phyloP scores from a whole-genome alignment of 257 asterid genomes.

The Solanum chmielewskii region DNA sequence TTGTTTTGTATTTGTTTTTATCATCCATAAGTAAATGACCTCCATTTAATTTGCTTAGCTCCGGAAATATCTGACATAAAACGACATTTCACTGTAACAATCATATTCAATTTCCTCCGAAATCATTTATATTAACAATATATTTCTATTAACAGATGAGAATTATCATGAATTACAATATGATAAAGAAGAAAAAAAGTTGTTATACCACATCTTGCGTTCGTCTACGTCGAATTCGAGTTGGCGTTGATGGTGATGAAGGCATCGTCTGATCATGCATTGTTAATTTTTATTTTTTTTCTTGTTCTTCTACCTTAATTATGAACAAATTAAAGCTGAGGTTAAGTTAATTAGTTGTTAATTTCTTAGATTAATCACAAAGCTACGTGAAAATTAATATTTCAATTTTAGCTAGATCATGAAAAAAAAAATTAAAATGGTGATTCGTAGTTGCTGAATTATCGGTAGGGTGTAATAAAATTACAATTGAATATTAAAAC shows the following conservation, averaged over 20 bases:
- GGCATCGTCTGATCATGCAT: background rate
- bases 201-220: background rate
- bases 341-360: background rate
- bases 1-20: slow-evolving; percentile 75
- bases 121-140: background rate
- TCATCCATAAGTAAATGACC: slow-evolving; percentile 61
- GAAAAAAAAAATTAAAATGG: background rate
- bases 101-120: background rate
- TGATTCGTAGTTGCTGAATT: background rate
- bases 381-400: background rate
- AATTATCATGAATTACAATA: background rate
- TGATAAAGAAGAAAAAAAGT: background rate
- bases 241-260: background rate
- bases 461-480: background rate
- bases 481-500: background rate
- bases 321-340: background rate
- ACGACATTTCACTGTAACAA: background rate
- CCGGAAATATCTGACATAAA: slow-evolving; percentile 46
- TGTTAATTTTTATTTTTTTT: background rate
- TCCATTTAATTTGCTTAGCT: slow-evolving; percentile 42
- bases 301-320: background rate
- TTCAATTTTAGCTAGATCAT: background rate
- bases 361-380: background rate
- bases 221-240: background rate
- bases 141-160: background rate